Evolutionary conservation across 1,284 basidiomycete species (phyloP).

Genomic region (Marasmius fiardii): DNA sequence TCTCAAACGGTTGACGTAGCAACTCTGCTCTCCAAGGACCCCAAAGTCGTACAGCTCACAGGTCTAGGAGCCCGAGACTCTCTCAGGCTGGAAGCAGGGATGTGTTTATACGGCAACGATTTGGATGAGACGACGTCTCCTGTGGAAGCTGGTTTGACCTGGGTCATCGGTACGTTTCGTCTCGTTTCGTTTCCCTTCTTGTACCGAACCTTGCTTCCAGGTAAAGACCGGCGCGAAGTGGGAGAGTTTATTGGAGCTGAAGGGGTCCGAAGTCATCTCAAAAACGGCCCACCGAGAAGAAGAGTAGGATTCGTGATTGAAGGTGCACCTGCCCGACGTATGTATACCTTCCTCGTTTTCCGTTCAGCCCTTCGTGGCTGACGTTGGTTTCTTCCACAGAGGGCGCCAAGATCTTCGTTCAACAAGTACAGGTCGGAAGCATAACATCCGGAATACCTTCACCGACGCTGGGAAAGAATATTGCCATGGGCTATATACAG

Average conservation of each 20-base stretch:
- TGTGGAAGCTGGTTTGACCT: slow-evolving; percentile 87
- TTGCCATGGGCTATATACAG: slow-evolving; percentile 93
- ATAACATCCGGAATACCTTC: slow-evolving; percentile 97
- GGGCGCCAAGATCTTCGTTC: slow-evolving; percentile 74
- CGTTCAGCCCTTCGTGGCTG: slow-evolving; percentile 1
- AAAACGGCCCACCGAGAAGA: slow-evolving; percentile 75
- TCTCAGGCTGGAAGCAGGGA: slow-evolving; percentile 93
- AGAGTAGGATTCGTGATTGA: slow-evolving; percentile 84
- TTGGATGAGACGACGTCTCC: slow-evolving; percentile 85
- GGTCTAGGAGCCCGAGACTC: slow-evolving; percentile 94
- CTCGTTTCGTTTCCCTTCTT: neutral
- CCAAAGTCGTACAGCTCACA: slow-evolving; percentile 69
- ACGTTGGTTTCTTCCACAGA: slow-evolving; percentile 43
- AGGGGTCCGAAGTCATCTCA: slow-evolving; percentile 77
- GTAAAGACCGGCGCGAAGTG: slow-evolving; percentile 75
- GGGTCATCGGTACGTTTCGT: slow-evolving; percentile 80
- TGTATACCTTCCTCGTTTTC: slow-evolving; percentile 18
- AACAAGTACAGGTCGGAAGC: slow-evolving; percentile 57
- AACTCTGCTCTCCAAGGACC: slow-evolving; percentile 63
- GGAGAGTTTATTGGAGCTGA: slow-evolving; percentile 84
- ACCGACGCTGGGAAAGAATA: slow-evolving; percentile 86
- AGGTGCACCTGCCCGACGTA: slow-evolving; percentile 84
- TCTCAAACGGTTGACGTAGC: slow-evolving; percentile 72
- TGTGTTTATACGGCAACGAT: slow-evolving; percentile 97
- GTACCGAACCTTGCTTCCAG: slow-evolving; percentile 26